Evolutionary conservation across 768 basidiomycete species (phyloP).

Genomic region (Leucogyrophana mollusca): DNA sequence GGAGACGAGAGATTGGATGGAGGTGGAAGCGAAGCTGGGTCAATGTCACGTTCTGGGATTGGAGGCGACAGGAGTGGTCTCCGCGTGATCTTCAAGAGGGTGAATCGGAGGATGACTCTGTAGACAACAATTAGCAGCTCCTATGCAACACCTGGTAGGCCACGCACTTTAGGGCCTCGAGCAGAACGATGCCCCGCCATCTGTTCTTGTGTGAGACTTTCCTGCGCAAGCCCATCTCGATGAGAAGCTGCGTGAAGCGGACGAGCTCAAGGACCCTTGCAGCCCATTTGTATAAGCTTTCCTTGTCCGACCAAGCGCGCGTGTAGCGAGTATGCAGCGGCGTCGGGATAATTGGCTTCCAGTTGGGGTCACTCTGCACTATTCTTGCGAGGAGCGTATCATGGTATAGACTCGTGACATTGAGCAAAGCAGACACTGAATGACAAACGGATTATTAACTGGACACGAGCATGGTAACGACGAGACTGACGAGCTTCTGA

Average conservation of each 20-base stretch:
- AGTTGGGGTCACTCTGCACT: constrained; percentile 61
- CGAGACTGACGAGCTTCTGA: constrained; percentile 84
- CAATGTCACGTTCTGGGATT: constrained; percentile 86
- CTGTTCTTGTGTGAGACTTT: constrained; percentile 60
- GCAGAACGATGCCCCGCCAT: constrained; percentile 74
- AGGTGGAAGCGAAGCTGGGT: constrained; percentile 64
- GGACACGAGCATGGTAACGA: constrained; percentile 11
- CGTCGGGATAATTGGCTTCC: constrained; percentile 72
- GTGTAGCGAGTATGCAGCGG: constrained; percentile 88
- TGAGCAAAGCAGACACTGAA: constrained; percentile 84
- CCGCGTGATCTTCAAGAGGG: constrained; percentile 71
- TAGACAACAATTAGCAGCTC: constrained; percentile 12
- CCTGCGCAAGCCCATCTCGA: constrained; percentile 86
- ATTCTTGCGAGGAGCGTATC: constrained; percentile 83
- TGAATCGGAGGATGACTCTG: constrained; percentile 74
- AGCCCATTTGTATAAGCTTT: constrained; percentile 72
- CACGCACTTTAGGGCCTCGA: constrained; percentile 86
- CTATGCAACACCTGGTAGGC: background rate
- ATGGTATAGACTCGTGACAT: constrained; percentile 90
- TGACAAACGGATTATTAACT: constrained; percentile 11
- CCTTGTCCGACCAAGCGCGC: constrained; percentile 76
- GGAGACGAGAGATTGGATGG: constrained; percentile 56
- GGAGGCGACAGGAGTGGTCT: constrained; percentile 76
- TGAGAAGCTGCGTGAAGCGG: constrained; percentile 76
- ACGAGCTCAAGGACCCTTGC: constrained; percentile 74